Base-by-base conservation (phyloP, 2,329 filamentous ascomycete genomes). In the Rhexocercosporidium sp. region DNA sequence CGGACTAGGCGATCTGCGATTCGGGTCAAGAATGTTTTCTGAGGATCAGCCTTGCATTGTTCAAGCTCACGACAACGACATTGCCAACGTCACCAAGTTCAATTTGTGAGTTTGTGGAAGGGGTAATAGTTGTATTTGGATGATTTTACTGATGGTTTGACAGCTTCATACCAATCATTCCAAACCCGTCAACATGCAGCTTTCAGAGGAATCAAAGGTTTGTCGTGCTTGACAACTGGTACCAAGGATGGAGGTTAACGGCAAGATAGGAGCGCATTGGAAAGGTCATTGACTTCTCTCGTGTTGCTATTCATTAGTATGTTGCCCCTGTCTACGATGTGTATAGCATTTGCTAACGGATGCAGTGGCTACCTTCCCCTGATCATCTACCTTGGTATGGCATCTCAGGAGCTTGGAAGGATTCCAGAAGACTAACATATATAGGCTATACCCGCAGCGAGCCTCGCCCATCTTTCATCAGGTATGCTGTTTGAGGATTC, bases 171-270 rank as follows among this genome's bases (percentile, higher is more conserved):
- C 41, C 39, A 59, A 62, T n/a, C 27, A 62, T 18, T 34, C 66
- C 37, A 69, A 61, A 49, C 47, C 47, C 41, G 57, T 68, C 74
- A 76, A 70, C 20, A 77, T 78, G 75, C 76, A 78, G 74, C 90
- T 98, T 73, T 98, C 96, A 61, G 96, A 99, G 83, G 96, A 99
- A 85, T 94, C 94, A 78, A 98, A 98, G 91, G 95, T 97, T 79
- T 73, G 79, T 57, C 41, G 37, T 54, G 53, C 54, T 53, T 18
- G 46, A 8, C 27, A 44, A 25, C 37, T 46, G 16, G 25, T 11
- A 18, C 18, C 7, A 22, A 62, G 59, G 60, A 59, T 44, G 54
- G 67, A 61, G 63, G 54, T 69, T 76, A 54, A 77, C 56, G 62
- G 34, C 44, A 60, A 29, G 62, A 73, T 76, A 97, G 95, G 96